Evolutionary conservation across 805 yeast genomes (phyloP), one percentile per base, ranked within the genome.

Genomic region (Kuraishia cidri): DNA sequence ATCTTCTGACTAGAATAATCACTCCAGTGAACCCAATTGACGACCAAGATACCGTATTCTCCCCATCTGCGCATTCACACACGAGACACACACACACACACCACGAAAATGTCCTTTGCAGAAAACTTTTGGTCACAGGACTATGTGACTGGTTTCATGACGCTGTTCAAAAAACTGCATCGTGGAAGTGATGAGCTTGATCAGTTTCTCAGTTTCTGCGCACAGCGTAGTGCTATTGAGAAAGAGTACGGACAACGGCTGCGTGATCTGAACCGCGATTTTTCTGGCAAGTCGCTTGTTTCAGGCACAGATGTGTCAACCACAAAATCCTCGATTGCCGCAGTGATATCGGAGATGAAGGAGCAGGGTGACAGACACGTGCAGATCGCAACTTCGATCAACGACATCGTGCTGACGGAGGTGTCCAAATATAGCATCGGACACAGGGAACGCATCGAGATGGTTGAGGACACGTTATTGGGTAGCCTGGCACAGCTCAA

Each of bases 61-160:
- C n/a, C n/a, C n/a, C n/a, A n/a, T n/a, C n/a, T n/a, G n/a, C n/a
- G n/a, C n/a, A n/a, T n/a, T n/a, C n/a, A n/a, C n/a, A n/a, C n/a
- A n/a, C n/a, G n/a, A n/a, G n/a, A n/a, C n/a, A n/a, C n/a, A n/a
- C 23, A 20, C 23, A 20, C 10, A 26, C 4, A 12, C 18, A 26
- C 17, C 11, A 26, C 15, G 11, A 5, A 12, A 7, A 6, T 26
- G 18, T 7, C 29, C 18, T 6, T 6, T 26, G 29, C 18, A 4
- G 85, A 79, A 43, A 72, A 77, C 44, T 82, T 82, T 56, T 82
- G 94, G 94, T 66, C 86, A 6, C 62, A 62, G 19, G 88, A 80
- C 47, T 75, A 77, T 46, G 57, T 64, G 10, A 56, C 67, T 54
- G 78, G 83, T 24, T 54, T 70, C 30, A 59, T 64, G 32, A 55